Evolutionary conservation across 768 basidiomycete species (phyloP), one percentile per base, ranked within the genome.

Genomic region (Sporobolomyces phaffii): DNA sequence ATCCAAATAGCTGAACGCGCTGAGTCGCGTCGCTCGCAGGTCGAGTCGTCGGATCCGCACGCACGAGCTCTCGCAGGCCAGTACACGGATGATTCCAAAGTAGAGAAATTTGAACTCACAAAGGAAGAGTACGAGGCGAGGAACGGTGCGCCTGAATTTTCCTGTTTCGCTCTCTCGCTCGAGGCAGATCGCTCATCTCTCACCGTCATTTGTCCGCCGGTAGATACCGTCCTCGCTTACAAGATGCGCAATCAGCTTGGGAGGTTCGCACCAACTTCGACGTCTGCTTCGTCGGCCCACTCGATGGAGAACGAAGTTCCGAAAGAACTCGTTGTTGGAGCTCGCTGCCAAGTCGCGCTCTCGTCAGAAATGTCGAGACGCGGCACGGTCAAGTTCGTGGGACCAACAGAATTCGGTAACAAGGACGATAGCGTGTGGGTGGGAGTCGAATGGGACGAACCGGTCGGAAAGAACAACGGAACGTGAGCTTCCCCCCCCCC

Each of bases 361-460:
- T 68, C 66, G 0, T 70, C 79, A 10, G 69, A 64, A 36, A 78
- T 91, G 61, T 83, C 81, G 54, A 90, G 89, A 76, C 89, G 89
- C 76, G 94, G 94, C 0, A 85, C 85, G 0, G 86, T 97, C 45
- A 82, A 86, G n/a, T 97, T 86, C 73, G 86, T 91, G 31, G 94
- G 94, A 0, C 77, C 80, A 41, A 90, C 92, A 0, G 81, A 82
- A 62, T 96, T 97, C 75, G 84, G 84, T 14, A 83, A 82, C 64
- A 83, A 80, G 18, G 75, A 78, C 5, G 84, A 87, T 0, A 77
- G 77, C 0, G 72, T 84, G 1, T 98, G 93, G 93, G 83, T 97
- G 1, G 94, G 94, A 0, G 81, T 98, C 24, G 90, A 94, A 76
- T 90, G 92, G 75, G 94, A 98, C 75, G 94, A 98, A 73, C 93